Evolutionary conservation across 257 asterid genomes (phyloP).

Genomic region (Capsicum chinense): DNA sequence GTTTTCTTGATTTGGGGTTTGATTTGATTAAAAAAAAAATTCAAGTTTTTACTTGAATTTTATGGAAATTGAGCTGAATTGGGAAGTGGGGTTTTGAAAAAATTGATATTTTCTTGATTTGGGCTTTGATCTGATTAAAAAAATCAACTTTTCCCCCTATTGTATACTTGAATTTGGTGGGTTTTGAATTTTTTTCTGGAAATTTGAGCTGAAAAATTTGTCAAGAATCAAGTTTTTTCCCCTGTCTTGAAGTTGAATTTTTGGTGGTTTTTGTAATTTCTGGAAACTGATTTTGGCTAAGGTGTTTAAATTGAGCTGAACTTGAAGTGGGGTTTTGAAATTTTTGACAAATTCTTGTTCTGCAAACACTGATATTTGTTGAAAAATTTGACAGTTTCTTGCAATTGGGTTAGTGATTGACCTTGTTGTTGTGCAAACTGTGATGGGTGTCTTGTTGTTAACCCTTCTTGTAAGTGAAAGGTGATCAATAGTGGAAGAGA

Average conservation of each 20-base stretch:
- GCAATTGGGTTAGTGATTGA: neutral
- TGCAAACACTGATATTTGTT: neutral
- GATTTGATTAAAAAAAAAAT: neutral
- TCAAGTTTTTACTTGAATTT: neutral
- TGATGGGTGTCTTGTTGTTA: neutral
- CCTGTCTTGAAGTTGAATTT: neutral
- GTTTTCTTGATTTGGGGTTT: neutral
- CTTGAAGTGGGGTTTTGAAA: neutral
- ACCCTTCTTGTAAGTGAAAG: constrained; percentile 30
- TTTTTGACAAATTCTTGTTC: neutral
- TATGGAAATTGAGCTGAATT: neutral
- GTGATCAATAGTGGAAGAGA: neutral
- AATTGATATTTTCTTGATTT: neutral
- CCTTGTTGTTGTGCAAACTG: neutral
- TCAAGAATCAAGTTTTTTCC: neutral
- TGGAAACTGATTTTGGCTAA: neutral
- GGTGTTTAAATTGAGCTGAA: neutral
- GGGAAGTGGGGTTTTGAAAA: neutral
- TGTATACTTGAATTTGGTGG: neutral
- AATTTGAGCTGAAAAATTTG: neutral
- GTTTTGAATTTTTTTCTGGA: neutral
- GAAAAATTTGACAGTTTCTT: neutral
- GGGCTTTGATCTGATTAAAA: constrained; percentile 32
- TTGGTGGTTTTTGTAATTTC: neutral
- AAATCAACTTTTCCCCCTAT: too few species aligned